phyloP scores from a whole-genome alignment of 1,284 basidiomycete genomes.

The Papiliotrema laurentii region DNA sequence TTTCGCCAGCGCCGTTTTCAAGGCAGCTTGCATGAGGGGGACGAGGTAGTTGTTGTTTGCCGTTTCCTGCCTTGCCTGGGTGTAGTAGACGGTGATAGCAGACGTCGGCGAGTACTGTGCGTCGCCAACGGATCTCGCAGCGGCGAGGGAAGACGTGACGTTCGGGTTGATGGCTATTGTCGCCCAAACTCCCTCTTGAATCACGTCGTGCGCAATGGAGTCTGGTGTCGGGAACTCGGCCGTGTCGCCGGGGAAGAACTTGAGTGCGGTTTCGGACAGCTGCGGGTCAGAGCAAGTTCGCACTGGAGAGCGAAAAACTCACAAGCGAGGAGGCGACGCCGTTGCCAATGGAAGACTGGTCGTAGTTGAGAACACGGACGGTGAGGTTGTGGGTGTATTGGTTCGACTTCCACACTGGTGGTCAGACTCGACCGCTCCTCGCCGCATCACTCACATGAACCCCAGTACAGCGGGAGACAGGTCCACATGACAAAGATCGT shows the following conservation, averaged over 20 bases:
- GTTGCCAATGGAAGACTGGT: conserved; percentile 49
- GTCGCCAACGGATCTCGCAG: conserved; percentile 32
- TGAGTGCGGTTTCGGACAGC: conserved; percentile 22
- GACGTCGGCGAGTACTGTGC: conserved; percentile 26
- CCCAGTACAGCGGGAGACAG: conserved; percentile 50
- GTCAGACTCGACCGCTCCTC: neutral
- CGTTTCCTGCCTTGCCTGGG: conserved; percentile 47
- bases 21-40: conserved; percentile 28
- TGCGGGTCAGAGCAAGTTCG: neutral
- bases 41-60: conserved; percentile 44
- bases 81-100: conserved; percentile 40
- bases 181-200: conserved; percentile 44
- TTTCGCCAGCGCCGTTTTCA: conserved; percentile 24
- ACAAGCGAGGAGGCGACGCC: conserved; percentile 31
- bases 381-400: conserved; percentile 48
- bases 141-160: conserved; percentile 22
- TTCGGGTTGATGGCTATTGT: conserved; percentile 37
- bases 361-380: conserved; percentile 52
- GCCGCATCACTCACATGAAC: conserved; percentile 41
- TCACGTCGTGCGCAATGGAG: conserved; percentile 27
- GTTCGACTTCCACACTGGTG: conserved; percentile 39
- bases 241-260: conserved; percentile 31
- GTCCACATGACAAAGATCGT: conserved; percentile 41
- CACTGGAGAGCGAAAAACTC: conserved; percentile 2
- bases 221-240: conserved; percentile 28